phyloP scores from a whole-genome alignment of 305 asterid genomes.

The Fraxinus baroniana region DNA sequence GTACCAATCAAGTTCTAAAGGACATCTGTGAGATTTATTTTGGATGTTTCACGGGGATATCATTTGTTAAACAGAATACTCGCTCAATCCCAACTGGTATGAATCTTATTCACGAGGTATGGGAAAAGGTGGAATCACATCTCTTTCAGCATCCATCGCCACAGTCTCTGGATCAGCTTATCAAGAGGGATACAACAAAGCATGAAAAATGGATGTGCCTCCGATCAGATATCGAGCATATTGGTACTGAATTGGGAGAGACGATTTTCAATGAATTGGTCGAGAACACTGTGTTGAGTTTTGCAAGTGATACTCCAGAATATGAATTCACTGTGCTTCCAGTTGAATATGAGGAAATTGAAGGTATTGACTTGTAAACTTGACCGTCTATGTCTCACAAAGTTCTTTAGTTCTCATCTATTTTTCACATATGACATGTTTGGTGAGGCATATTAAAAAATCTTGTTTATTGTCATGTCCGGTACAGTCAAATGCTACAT shows the following conservation, averaged over 20 bases:
- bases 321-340: constrained; percentile 20
- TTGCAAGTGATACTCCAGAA: constrained; percentile 30
- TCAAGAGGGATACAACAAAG: constrained; percentile 55
- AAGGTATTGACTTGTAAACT: constrained; percentile 23
- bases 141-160: constrained; percentile 41
- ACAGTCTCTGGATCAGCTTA: constrained; percentile 67
- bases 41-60: constrained; percentile 46
- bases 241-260: constrained; percentile 63
- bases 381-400: not conserved
- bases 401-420: constrained; percentile 13
- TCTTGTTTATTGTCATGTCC: not conserved
- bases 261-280: constrained; percentile 58
- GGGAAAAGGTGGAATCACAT: constrained; percentile 65
- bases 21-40: constrained; percentile 61
- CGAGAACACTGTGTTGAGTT: constrained; percentile 48
- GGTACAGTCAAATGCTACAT: not conserved
- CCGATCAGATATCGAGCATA: constrained; percentile 39
- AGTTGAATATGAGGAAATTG: constrained; percentile 27
- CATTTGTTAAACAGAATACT: constrained; percentile 36
- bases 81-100: constrained; percentile 64
- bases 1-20: constrained; percentile 65
- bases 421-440: not conserved
- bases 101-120: constrained; percentile 78
- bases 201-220: constrained; percentile 67
- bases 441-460: not conserved